phyloP scores from a whole-genome alignment of 495 filamentous ascomycete species.

The Letharia lupina region DNA sequence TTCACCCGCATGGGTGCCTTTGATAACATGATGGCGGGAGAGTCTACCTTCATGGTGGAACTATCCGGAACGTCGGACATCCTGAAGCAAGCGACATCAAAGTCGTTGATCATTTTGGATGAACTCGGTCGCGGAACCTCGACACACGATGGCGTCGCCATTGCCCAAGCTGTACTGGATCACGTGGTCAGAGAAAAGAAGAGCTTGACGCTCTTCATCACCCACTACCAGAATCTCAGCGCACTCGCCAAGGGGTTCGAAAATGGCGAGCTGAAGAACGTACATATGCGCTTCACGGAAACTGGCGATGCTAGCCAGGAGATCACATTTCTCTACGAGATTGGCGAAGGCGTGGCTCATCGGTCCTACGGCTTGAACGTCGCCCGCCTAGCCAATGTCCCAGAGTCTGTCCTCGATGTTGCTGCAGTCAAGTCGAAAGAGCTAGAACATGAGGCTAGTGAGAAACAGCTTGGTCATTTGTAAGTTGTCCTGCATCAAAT shows the following conservation, averaged over 20 bases:
- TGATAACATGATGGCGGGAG: slow-evolving; percentile 92
- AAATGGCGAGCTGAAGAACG: slow-evolving; percentile 55
- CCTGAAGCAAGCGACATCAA: slow-evolving; percentile 72
- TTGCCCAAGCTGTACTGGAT: slow-evolving; percentile 84
- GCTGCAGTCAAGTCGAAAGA: slow-evolving; percentile 71
- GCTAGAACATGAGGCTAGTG: slow-evolving; percentile 65
- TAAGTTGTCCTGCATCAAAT: slow-evolving; percentile 4
- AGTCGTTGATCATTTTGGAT: slow-evolving; percentile 84
- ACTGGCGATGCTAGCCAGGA: slow-evolving; percentile 35
- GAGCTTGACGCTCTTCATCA: slow-evolving; percentile 87
- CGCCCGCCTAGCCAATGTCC: slow-evolving; percentile 76
- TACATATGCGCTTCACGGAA: slow-evolving; percentile 78
- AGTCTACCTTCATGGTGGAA: slow-evolving; percentile 97
- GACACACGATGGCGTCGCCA: slow-evolving; percentile 93
- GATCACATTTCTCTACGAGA: slow-evolving; percentile 79
- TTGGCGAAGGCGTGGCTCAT: slow-evolving; percentile 83
- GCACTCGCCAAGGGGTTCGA: slow-evolving; percentile 58
- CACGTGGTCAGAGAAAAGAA: slow-evolving; percentile 65
- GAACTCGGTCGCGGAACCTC: slow-evolving; percentile 88
- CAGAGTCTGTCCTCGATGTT: slow-evolving; percentile 62
- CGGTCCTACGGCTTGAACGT: slow-evolving; percentile 92
- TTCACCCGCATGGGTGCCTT: slow-evolving; percentile 95
- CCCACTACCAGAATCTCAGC: slow-evolving; percentile 86
- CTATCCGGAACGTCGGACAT: slow-evolving; percentile 86
- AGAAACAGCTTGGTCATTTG: slow-evolving; percentile 42